These are phyloP conservation scores for Talaromyces sp. DNA, from an alignment of 2,329 filamentous ascomycete species.

Conservation along the genomic window DNA sequence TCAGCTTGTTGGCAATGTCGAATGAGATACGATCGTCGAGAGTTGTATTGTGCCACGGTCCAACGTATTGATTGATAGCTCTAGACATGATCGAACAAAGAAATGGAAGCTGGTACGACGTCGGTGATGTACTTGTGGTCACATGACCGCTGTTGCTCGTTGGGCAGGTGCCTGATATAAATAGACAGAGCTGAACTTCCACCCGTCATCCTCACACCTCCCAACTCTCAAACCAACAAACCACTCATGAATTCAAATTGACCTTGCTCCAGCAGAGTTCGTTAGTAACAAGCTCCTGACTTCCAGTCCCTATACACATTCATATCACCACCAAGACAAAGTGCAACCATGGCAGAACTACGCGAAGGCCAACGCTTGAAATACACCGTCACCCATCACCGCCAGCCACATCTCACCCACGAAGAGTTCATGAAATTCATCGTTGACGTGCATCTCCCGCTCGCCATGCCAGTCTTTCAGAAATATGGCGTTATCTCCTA, in stretches of 20 bases:
- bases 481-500: conserved; percentile 26
- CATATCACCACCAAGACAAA: neutral
- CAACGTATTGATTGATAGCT: neutral
- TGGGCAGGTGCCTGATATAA: neutral
- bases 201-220: neutral
- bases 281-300: neutral
- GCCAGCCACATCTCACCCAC: conserved; percentile 28
- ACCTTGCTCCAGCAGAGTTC: neutral
- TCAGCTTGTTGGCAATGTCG: neutral
- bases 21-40: neutral
- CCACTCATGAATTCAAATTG: neutral
- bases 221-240: conserved; percentile 18
- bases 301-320: neutral
- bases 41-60: neutral
- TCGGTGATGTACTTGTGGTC: neutral
- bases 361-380: conserved; percentile 23
- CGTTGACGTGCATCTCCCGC: conserved; percentile 28
- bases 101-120: neutral
- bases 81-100: neutral
- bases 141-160: neutral
- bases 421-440: conserved; percentile 34
- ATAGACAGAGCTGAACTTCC: neutral
- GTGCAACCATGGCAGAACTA: conserved; percentile 15
- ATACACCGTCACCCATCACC: conserved; percentile 30
- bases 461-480: conserved; percentile 29